These are phyloP conservation scores for Pelargonium citronellum DNA, from an alignment of 441 rosid genomes.

Conservation along the genomic window DNA sequence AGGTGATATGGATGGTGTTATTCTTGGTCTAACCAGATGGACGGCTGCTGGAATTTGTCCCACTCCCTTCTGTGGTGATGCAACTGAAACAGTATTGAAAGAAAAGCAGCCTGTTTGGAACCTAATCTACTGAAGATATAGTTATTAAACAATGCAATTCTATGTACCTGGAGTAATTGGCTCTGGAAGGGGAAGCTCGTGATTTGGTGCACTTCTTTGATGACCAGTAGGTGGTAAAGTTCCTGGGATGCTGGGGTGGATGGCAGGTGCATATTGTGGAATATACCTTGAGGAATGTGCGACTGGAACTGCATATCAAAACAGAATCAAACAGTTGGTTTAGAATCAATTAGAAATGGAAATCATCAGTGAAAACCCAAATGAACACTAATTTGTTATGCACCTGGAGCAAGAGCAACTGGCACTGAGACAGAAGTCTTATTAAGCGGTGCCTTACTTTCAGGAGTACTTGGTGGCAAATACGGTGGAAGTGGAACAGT, in stretches of 20 bases:
- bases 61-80: conserved; percentile 31
- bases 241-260: conserved; percentile 37
- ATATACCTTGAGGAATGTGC: conserved; percentile 31
- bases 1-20: conserved; percentile 21
- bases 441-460: conserved; percentile 27
- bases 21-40: conserved; percentile 23
- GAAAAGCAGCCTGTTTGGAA: conserved; percentile 12
- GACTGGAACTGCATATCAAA: conserved; percentile 35
- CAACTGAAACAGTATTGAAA: conserved; percentile 21
- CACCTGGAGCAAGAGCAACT: conserved; percentile 38
- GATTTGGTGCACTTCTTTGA: conserved; percentile 27
- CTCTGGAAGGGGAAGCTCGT: conserved; percentile 21
- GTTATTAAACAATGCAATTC: conserved; percentile 8
- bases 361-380: conserved; percentile 10
- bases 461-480: conserved; percentile 28
- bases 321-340: conserved; percentile 13
- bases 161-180: conserved; percentile 35
- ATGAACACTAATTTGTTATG: conserved; percentile 14
- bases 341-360: conserved; percentile 8
- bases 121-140: neutral
- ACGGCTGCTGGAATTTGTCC: conserved; percentile 23
- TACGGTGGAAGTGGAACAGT: conserved; percentile 17
- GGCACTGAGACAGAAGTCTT: conserved; percentile 36
- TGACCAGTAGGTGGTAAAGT: conserved; percentile 26
- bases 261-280: conserved; percentile 37